phyloP scores from a whole-genome alignment of 208 protist genomes.

The Leishmania tarentolae region DNA sequence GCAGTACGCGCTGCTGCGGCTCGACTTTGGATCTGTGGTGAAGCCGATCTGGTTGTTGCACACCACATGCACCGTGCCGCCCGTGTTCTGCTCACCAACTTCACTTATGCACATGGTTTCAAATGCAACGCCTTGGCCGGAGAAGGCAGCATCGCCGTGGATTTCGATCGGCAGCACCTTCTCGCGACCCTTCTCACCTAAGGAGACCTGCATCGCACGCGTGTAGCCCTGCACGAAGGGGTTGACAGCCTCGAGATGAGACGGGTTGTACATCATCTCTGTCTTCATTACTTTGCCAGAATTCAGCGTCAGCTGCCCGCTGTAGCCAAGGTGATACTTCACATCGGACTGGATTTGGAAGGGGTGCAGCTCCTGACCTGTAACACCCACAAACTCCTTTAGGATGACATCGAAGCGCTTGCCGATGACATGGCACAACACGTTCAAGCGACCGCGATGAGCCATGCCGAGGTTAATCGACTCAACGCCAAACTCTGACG shows the following conservation, averaged over 20 bases:
- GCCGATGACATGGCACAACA: slow-evolving; percentile 96
- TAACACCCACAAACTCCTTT: slow-evolving; percentile 90
- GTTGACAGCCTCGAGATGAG: slow-evolving; percentile 99
- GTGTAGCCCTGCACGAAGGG: slow-evolving; percentile 98
- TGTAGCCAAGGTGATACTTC: slow-evolving; percentile 98
- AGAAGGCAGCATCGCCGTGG: slow-evolving; percentile 99
- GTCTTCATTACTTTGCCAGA: slow-evolving; percentile 89
- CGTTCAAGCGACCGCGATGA: slow-evolving; percentile 97
- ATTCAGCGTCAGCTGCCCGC: slow-evolving; percentile 61
- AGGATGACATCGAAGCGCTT: slow-evolving; percentile 95
- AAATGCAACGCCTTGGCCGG: slow-evolving; percentile 97
- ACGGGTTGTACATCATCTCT: slow-evolving; percentile 98
- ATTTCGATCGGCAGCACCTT: slow-evolving; percentile 93
- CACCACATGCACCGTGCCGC: slow-evolving; percentile 98
- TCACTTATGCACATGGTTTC: slow-evolving; percentile 96
- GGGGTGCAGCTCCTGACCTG: slow-evolving; percentile 60
- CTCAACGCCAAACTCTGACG: slow-evolving; percentile 87
- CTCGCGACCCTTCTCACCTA: slow-evolving; percentile 50
- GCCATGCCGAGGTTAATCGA: slow-evolving; percentile 98
- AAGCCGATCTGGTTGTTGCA: slow-evolving; percentile 99
- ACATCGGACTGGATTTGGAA: slow-evolving; percentile 98
- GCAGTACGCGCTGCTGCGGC: slow-evolving; percentile 97
- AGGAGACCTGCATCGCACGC: slow-evolving; percentile 91
- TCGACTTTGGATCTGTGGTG: slow-evolving; percentile 97
- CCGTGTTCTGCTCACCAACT: slow-evolving; percentile 92